Base-by-base conservation (phyloP, 257 asterid species). In the Primulina huaijiensis region DNA sequence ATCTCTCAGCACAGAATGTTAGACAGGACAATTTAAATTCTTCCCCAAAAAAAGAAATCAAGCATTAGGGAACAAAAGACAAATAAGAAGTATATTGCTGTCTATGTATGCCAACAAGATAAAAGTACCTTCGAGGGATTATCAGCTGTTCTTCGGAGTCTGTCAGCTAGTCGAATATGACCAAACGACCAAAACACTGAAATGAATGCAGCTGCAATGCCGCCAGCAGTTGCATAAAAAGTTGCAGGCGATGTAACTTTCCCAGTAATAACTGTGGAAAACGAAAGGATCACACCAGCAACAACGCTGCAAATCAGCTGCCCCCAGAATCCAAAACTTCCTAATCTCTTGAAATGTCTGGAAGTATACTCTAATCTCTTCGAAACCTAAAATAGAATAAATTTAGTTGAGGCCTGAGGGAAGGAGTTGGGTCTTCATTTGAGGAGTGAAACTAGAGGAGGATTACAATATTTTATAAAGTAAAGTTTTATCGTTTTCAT, bases 151-250 rank as follows among this genome's bases (percentile, higher is more conserved):
- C 62, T 88, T 31, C 77, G 82, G 64, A 94, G 97, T 82, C 63
- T 91, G 27, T 91, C 96, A 74, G 99, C 76, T 76, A 94, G 82
- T 43, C 95, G 90, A 69, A 94, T 77, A 70, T 94, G 89, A 71
- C 99, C 99, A n/a, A 94, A 94, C 31, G 99, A 89, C 97, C 97
- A 94, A 74, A 94, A 94, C 59, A 91, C 96, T 8, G 99, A 94
- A 74, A 94, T 68, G 57, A 94, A 91, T 17, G 92, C 97, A 58
- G 97, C 99, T 58, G 89, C 95, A 80, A 91, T 88, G 40, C 97
- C 93, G n/a, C 87, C 99, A 30, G 95, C 94, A 43, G 97, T 94
- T 27, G 99, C 75, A 74, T 91, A 94, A 77, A 94, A 89, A n/a
- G 99, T 90, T 71, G 81, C 87, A 23, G 97, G 96, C 0, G 99